These are phyloP conservation scores for Lactuca sativa DNA, from an alignment of 129 eudicot species.

Conservation along the genomic window DNA sequence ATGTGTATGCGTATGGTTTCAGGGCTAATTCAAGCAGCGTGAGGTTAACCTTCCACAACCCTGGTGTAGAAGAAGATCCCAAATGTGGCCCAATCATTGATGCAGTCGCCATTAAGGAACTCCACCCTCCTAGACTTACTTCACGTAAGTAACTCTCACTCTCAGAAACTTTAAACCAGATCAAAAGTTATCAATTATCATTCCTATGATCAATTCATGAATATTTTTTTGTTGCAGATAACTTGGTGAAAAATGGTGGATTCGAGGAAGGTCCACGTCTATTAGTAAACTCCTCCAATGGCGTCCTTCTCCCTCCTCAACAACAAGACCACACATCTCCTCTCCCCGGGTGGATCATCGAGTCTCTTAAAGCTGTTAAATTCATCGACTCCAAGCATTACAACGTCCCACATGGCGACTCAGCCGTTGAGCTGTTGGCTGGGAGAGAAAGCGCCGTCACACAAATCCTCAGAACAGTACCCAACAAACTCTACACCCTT, in stretches of 20 bases:
- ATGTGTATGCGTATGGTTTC: constrained; percentile 74
- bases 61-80: constrained; percentile 79
- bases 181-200: too few species aligned
- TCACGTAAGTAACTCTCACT: constrained; percentile 30
- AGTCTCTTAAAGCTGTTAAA: constrained; percentile 64
- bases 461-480: constrained; percentile 48
- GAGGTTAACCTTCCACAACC: constrained; percentile 54
- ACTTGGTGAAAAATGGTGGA: constrained; percentile 62
- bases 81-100: constrained; percentile 85
- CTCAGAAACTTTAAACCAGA: not conserved
- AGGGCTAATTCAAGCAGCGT: constrained; percentile 44
- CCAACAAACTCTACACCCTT: constrained; percentile 41
- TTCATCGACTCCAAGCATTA: constrained; percentile 52
- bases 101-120: constrained; percentile 80
- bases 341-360: constrained; percentile 57
- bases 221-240: constrained; percentile 30
- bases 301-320: constrained; percentile 61
- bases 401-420: constrained; percentile 48
- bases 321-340: constrained; percentile 53
- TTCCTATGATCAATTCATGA: not conserved
- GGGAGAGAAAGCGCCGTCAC: constrained; percentile 66
- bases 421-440: constrained; percentile 59
- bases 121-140: constrained; percentile 54
- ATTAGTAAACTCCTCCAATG: constrained; percentile 46
- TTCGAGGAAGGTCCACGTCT: constrained; percentile 71